Evolutionary conservation across 2,329 filamentous ascomycete genomes (phyloP).

Genomic region (Aspergillus novoparasiticus): DNA sequence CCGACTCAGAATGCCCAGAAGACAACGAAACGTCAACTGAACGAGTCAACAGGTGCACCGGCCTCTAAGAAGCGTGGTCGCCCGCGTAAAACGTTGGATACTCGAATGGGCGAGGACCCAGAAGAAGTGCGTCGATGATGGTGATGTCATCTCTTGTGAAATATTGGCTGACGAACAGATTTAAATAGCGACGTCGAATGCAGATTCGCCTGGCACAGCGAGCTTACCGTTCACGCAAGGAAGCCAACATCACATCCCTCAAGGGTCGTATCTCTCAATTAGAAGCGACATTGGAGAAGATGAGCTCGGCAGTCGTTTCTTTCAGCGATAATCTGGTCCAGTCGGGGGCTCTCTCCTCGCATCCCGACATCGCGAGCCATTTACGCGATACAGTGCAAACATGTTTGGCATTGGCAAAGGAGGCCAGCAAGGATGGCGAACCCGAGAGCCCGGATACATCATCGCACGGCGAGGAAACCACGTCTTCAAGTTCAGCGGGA

Average conservation of each 20-base stretch:
- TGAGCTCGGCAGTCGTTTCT: slow-evolving; percentile 25
- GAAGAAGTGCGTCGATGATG: slow-evolving; percentile 19
- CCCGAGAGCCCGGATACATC: slow-evolving; percentile 4
- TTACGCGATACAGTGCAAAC: slow-evolving; percentile 25
- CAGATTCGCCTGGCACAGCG: slow-evolving; percentile 31
- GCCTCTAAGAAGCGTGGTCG: slow-evolving; percentile 23
- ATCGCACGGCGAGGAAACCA: slow-evolving; percentile 1
- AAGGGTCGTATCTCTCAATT: slow-evolving; percentile 23
- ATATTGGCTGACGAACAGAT: background rate
- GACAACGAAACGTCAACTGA: slow-evolving; percentile 4
- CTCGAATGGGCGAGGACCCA: slow-evolving; percentile 15
- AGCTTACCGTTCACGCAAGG: slow-evolving; percentile 30
- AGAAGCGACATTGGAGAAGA: slow-evolving; percentile 24
- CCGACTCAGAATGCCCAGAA: background rate
- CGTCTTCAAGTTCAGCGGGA: background rate
- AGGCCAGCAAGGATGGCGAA: slow-evolving; percentile 5
- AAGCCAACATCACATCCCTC: slow-evolving; percentile 22
- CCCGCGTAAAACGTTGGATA: slow-evolving; percentile 19
- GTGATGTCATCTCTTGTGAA: background rate
- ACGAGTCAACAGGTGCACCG: background rate
- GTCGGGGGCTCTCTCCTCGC: slow-evolving; percentile 21
- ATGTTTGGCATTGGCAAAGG: slow-evolving; percentile 18
- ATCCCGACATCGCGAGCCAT: slow-evolving; percentile 18
- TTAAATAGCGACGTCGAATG: slow-evolving; percentile 24
- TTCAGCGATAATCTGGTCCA: slow-evolving; percentile 26